Evolutionary conservation across 208 protist genomes (phyloP), one percentile per base, ranked within the genome.

Genomic region (Naegleria fowleri): DNA sequence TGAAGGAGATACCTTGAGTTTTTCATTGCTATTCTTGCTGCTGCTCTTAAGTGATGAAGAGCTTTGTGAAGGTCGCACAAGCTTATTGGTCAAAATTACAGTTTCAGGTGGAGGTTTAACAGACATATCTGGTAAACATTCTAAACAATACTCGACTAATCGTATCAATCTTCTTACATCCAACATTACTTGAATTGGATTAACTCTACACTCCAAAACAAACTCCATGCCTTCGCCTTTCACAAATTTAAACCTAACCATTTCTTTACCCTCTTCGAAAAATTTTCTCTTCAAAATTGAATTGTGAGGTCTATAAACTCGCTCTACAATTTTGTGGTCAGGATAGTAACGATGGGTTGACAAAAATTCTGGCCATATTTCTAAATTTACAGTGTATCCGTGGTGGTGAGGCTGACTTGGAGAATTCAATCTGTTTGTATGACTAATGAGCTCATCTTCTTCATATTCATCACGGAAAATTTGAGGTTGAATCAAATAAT

Each of bases 211-310:
- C 22, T 89, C 86, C 5, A 89, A 67, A 52, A 67, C 25, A 41
- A 67, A 67, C 7, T 89, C 48, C 48, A 40, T 89, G 25, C 36
- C 85, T 39, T 29, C n/a, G 0, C n/a, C 22, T 19, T 51, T n/a
- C 25, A 67, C 15, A 67, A 67, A 58, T 67, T 89, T 89, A 29
- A 89, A 89, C 9, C 86, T 33, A 41, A 89, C 13, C 86, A 89
- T 89, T 67, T 89, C 86, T 40, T 67, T 89, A 1, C 86, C 86
- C 25, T 67, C 86, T 11, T 89, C 48, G 29, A 89, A 89, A 40
- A 67, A 89, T 41, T 67, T 89, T 38, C 13, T 38, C 22, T 89
- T 89, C 13, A 88, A n/a, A 16, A 58, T 7, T 38, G 48, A n/a
- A 15, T 88, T 39, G 1, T 59, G n/a, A 40, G 48, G 83, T 29